Conservation (phyloP, 129 eudicot species). For the Calendula officinalis region DNA sequence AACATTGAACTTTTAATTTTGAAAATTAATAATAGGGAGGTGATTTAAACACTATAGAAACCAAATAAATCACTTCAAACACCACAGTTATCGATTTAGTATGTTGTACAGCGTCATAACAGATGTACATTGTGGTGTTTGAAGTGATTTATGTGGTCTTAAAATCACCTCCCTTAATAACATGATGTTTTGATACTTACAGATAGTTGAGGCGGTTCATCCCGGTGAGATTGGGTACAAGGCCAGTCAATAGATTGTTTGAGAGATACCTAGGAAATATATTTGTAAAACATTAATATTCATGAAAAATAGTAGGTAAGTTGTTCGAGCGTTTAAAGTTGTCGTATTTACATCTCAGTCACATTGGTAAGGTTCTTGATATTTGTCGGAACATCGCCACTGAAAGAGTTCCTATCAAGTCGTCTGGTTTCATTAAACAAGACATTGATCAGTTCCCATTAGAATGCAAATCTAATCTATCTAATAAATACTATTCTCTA, state of each 20-base stretch:
- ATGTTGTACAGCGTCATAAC: background rate
- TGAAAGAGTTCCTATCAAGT: constrained; percentile 39
- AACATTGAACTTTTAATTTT: background rate
- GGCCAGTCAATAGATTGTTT: constrained; percentile 44
- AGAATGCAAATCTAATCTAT: background rate
- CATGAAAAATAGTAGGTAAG: background rate
- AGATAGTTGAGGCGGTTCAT: constrained; percentile 39
- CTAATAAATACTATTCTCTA: too few relatives aligned
- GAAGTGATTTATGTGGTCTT: too few relatives aligned
- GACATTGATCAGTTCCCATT: background rate
- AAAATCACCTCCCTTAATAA: background rate
- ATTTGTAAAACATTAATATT: background rate
- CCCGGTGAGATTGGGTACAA: constrained; percentile 42
- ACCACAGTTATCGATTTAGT: too few relatives aligned
- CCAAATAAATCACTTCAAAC: too few relatives aligned
- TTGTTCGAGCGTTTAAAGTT: background rate
- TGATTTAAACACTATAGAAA: too few relatives aligned
- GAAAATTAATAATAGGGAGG: too few relatives aligned
- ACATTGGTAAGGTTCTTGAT: constrained; percentile 39
- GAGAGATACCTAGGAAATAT: constrained; percentile 35
- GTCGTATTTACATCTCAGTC: constrained; percentile 32
- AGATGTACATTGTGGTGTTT: background rate
- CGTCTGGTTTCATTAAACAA: constrained; percentile 34
- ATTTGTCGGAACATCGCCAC: constrained; percentile 41
- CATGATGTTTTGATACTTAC: constrained; percentile 28